Base-by-base conservation (phyloP, 1,284 basidiomycete genomes). In the Trametes polyzona region DNA sequence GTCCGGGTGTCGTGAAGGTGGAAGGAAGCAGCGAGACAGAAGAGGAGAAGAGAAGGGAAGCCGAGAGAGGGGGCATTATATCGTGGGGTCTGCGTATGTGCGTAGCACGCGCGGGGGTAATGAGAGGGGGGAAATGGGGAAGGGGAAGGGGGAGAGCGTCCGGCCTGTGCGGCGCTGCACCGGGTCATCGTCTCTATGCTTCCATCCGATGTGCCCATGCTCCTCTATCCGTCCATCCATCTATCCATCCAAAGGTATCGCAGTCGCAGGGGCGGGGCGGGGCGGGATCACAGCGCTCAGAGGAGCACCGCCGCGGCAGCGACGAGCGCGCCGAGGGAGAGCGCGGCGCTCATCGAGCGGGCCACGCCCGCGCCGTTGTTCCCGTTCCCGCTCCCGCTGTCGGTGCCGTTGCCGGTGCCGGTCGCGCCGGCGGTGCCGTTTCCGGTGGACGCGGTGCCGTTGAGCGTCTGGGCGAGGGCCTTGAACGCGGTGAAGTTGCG, bases 401-500 rank as follows among this genome's bases (percentile, higher is more conserved):
- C 14, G 27, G 16, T 32, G 12, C 19, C 27, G 37, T n/a, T 9
- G n/a, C n/a, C 26, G 29, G 23, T 47, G 23, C 46, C 46, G 2
- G 14, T 36, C 14, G 46, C 33, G 32, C 46, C 46, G 6, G 37
- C 14, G 27, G 16, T 32, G 12, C 19, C 27, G 37, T n/a, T 9
- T 17, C 23, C 16, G 36, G 37, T 29, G 14, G 67, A 32, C 56
- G 63, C 59, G 23, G 73, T 74, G 58, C 73, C 73, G 62, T 75
- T 75, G 57, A 73, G 65, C 41, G 65, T 36, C 54, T 52, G 61
- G 5, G 77, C 76, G 55, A 74, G 70, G 7, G 56, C 54, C 64
- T 75, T 64, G 74, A 77, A 80, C 0, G 77, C 76, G 44, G 66
- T 64, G 68, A 78, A 79, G 60, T 74, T 78, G 66, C 76, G 74